Percentiles rank a stretch among this genome's conserved stretches.
Evolutionary conservation across 352 stramenopile species (phyloP).

Genomic region (Thalassiosira exigua): DNA sequence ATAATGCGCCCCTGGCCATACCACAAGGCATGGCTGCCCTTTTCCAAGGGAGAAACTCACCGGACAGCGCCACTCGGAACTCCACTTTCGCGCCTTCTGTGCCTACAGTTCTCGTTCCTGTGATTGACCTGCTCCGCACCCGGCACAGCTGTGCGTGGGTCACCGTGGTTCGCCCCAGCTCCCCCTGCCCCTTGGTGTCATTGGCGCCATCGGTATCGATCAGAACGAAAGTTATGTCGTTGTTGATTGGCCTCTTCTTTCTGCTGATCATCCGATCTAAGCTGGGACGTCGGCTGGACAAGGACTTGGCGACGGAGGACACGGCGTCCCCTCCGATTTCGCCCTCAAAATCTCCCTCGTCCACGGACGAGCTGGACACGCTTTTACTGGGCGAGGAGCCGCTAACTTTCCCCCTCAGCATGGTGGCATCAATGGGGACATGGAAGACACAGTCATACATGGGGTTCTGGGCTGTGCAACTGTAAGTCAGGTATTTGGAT

Average conservation of each 20-base stretch:
- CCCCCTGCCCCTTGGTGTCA: conserved; percentile 19
- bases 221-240: conserved; percentile 49
- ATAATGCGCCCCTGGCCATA: too few relatives aligned
- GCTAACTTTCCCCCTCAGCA: conserved; percentile 14
- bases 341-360: not conserved
- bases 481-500: too few relatives aligned
- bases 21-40: too few relatives aligned
- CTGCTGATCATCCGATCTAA: too few relatives aligned
- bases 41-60: too few relatives aligned
- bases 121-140: conserved; percentile 51
- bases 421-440: conserved; percentile 31
- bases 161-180: conserved; percentile 47
- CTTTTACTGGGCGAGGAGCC: not conserved
- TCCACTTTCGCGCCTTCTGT: conserved; percentile 46
- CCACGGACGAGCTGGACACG: not conserved
- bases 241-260: conserved; percentile 13
- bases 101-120: conserved; percentile 45
- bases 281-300: too few relatives aligned
- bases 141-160: conserved; percentile 33
- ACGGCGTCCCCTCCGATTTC: not conserved
- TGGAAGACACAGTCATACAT: conserved; percentile 57
- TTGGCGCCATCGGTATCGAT: conserved; percentile 33
- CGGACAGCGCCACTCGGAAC: conserved; percentile 56
- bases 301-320: not conserved
- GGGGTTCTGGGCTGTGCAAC: conserved; percentile 69